Evolutionary conservation across 2,329 filamentous ascomycete genomes (phyloP).

Genomic region (Colletotrichum aenigma): DNA sequence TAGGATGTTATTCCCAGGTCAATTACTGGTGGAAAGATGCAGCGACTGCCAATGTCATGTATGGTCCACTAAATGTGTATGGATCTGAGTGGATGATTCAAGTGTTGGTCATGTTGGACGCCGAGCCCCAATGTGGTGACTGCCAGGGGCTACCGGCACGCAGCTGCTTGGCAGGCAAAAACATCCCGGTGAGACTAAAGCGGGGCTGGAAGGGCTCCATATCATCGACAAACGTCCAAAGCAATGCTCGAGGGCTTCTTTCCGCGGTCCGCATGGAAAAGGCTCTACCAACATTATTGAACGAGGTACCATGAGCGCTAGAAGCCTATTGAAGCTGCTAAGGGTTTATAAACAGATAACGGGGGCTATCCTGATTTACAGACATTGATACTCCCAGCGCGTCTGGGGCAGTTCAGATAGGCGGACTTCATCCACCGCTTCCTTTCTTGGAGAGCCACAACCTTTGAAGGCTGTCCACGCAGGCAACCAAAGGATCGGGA

Average conservation of each 20-base stretch:
- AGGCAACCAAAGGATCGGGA: background rate
- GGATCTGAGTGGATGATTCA: background rate
- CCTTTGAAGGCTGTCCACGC: background rate
- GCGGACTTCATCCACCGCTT: too few relatives aligned
- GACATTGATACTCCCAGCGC: background rate
- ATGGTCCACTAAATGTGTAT: background rate
- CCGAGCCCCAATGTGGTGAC: background rate
- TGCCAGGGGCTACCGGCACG: background rate
- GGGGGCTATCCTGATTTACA: rapidly evolving
- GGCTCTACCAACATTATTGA: background rate
- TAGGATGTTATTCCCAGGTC: rapidly evolving
- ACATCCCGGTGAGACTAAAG: background rate
- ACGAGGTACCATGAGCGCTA: background rate
- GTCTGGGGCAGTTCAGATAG: background rate
- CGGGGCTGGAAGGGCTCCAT: background rate
- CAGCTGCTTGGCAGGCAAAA: background rate
- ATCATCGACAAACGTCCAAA: too few relatives aligned
- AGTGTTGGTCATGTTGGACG: background rate
- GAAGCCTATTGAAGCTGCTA: background rate
- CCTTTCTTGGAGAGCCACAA: background rate
- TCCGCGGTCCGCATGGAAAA: rapidly evolving
- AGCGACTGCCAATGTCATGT: rapidly evolving
- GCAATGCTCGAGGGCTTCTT: background rate
- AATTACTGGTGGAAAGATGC: background rate
- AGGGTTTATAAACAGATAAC: background rate